These are phyloP conservation scores for Gleditsia sinensis DNA, from an alignment of 306 rosid species.

Conservation along the genomic window DNA sequence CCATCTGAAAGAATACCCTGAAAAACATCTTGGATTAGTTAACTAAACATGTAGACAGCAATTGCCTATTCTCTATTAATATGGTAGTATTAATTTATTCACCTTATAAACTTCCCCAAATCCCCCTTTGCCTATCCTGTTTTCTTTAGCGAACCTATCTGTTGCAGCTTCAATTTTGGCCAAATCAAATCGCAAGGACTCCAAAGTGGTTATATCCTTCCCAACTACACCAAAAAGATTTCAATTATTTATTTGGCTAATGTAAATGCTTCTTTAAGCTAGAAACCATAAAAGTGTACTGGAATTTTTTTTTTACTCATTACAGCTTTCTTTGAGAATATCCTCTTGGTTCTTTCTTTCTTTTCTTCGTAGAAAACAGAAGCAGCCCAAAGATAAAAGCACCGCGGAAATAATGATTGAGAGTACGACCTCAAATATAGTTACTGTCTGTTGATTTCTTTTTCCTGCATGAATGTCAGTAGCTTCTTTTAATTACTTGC, in stretches of 20 bases:
- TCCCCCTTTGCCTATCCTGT: conserved; percentile 62
- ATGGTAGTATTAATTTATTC: background rate
- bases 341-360: conserved; percentile 34
- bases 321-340: conserved; percentile 51
- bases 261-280: conserved; percentile 2
- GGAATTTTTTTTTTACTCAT: background rate
- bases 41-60: background rate
- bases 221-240: conserved; percentile 34
- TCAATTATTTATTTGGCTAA: conserved; percentile 19
- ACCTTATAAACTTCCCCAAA: conserved; percentile 71
- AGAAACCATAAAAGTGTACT: background rate
- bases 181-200: conserved; percentile 52
- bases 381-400: conserved; percentile 29
- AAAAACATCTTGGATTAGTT: background rate
- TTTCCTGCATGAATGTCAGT: conserved; percentile 43
- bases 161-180: conserved; percentile 53
- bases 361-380: conserved; percentile 27
- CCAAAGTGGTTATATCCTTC: conserved; percentile 33
- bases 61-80: background rate
- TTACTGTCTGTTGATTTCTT: conserved; percentile 21
- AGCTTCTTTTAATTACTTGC: background rate
- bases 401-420: conserved; percentile 20
- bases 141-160: conserved; percentile 45
- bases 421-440: conserved; percentile 17
- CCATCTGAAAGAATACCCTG: conserved; percentile 56